Percentiles rank a stretch among this genome's conserved stretches.
These are phyloP conservation scores for Mucor sp. DNA, from an alignment of 371 early-diverging fungal genomes.

Conservation along the genomic window DNA sequence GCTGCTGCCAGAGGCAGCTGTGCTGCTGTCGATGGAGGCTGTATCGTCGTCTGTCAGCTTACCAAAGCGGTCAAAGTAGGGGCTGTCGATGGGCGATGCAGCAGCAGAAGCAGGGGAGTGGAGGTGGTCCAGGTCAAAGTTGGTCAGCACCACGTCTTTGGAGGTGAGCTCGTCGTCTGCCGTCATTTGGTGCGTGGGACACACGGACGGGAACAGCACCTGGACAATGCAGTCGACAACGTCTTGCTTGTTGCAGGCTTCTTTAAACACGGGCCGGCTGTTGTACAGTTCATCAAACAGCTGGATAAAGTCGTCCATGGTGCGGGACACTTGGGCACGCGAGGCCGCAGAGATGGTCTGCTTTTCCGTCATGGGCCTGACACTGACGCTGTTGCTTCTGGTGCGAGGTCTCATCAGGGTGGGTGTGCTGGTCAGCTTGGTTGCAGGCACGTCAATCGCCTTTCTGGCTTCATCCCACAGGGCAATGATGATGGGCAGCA, in stretches of 20 bases:
- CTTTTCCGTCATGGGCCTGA: conserved; percentile 4
- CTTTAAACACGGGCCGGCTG: conserved; percentile 56
- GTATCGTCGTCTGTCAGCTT: conserved; percentile 18
- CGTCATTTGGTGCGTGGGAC: conserved; percentile 43
- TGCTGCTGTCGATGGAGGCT: conserved; percentile 14
- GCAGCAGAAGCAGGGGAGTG: conserved; percentile 12
- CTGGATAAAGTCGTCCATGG: conserved; percentile 52
- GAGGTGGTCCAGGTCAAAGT: conserved; percentile 22
- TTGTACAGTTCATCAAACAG: conserved; percentile 61
- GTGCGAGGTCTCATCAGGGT: conserved; percentile 5
- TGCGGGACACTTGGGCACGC: conserved; percentile 2
- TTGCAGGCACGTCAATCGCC: conserved; percentile 7
- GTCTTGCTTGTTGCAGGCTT: conserved; percentile 58
- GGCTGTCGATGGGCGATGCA: conserved; percentile 17
- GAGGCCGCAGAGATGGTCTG: not conserved
- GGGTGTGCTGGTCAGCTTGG: conserved; percentile 4
- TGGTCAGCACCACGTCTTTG: conserved; percentile 41
- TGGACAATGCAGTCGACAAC: conserved; percentile 56
- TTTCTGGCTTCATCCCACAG: conserved; percentile 37
- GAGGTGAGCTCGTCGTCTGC: conserved; percentile 47
- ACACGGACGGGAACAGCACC: conserved; percentile 59
- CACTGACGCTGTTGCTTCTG: conserved; percentile 25
- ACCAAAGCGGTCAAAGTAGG: conserved; percentile 9
- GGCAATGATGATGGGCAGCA: conserved; percentile 31
- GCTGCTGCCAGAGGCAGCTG: conserved; percentile 15